These are phyloP conservation scores for Apiospora sp. DNA, from an alignment of 2,329 filamentous ascomycete species.

Conservation along the genomic window DNA sequence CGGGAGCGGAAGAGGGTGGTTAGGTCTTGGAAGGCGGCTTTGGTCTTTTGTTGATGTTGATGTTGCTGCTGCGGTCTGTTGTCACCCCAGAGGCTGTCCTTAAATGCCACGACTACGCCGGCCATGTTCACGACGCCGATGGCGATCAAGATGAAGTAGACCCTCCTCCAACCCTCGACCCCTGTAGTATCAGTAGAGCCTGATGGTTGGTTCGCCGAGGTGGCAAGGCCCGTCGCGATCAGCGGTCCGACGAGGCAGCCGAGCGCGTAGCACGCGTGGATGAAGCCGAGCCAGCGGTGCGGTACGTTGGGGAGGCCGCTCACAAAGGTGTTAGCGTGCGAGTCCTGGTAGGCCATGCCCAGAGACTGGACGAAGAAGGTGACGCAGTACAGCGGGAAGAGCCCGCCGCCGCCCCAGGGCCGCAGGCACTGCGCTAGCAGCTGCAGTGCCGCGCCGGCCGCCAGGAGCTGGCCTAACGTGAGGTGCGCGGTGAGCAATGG, in stretches of 20 bases:
- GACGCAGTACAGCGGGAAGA: conserved; percentile 61
- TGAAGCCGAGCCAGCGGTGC: conserved; percentile 68
- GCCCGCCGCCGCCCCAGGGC: conserved; percentile 55
- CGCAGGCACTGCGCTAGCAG: conserved; percentile 61
- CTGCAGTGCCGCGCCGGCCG: conserved; percentile 63
- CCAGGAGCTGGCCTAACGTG: conserved; percentile 63
- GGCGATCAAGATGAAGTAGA: conserved; percentile 63
- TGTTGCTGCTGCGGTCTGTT: background rate
- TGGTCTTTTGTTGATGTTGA: conserved; percentile 31
- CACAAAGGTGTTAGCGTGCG: conserved; percentile 69
- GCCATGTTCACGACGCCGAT: conserved; percentile 59
- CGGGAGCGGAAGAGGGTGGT: conserved; percentile 52
- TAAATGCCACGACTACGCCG: conserved; percentile 57
- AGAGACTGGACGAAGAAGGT: conserved; percentile 66
- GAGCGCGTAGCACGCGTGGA: conserved; percentile 68
- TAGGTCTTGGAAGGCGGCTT: conserved; percentile 51
- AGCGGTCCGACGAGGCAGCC: conserved; percentile 66
- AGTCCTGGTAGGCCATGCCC: conserved; percentile 70
- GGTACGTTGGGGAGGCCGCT: conserved; percentile 55
- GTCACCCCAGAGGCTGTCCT: conserved; percentile 49
- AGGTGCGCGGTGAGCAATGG: conserved; percentile 60
- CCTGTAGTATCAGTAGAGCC: conserved; percentile 16
- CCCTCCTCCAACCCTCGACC: conserved; percentile 58
- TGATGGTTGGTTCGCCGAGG: conserved; percentile 31
- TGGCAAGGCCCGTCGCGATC: conserved; percentile 58